Evolutionary conservation across 306 rosid genomes (phyloP).

Genomic region (Canavalia gladiata): DNA sequence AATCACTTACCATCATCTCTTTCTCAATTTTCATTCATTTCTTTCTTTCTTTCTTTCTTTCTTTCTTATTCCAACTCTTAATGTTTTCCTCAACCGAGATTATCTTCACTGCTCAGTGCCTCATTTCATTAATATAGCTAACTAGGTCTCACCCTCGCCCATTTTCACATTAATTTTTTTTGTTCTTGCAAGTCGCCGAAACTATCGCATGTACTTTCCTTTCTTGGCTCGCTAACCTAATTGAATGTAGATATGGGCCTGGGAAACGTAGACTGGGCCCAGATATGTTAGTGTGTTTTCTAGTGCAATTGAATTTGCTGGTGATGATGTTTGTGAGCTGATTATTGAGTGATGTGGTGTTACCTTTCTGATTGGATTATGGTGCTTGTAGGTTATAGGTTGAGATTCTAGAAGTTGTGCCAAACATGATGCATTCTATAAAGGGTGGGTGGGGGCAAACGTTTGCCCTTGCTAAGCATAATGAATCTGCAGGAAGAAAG

Average conservation of each 20-base stretch:
- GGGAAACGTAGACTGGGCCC: neutral
- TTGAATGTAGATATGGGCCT: too few relatives aligned
- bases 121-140: too few relatives aligned
- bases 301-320: neutral
- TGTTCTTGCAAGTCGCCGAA: too few relatives aligned
- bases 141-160: too few relatives aligned
- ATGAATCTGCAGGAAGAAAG: constrained; percentile 83
- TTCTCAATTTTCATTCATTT: neutral
- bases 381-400: constrained; percentile 58
- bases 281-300: neutral
- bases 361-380: constrained; percentile 36
- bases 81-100: neutral
- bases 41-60: neutral
- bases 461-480: constrained; percentile 87
- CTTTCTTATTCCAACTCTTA: neutral
- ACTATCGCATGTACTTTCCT: too few relatives aligned
- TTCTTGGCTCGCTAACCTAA: too few relatives aligned
- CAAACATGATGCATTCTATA: constrained; percentile 70
- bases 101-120: neutral
- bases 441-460: constrained; percentile 88
- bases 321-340: constrained; percentile 28
- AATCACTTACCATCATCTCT: neutral
- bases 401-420: constrained; percentile 34
- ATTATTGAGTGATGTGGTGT: neutral
- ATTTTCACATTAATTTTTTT: too few relatives aligned